Conservation (phyloP, 2,329 filamentous ascomycete genomes). For the Fusarium azukiicola region DNA sequence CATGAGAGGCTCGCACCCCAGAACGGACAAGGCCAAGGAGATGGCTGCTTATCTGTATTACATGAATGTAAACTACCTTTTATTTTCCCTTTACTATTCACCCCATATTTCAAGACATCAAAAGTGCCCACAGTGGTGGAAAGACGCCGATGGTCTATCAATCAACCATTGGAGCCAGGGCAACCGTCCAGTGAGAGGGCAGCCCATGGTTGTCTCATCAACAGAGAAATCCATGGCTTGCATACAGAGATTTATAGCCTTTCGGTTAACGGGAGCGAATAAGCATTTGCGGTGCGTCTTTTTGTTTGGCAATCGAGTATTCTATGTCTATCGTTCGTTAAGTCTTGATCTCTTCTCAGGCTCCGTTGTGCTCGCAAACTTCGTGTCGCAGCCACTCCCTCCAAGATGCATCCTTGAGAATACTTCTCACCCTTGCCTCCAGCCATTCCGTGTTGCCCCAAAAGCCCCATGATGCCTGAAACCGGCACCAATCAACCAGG, state of each 20-base stretch:
- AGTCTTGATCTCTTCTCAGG: background rate
- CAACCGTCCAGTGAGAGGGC: no score
- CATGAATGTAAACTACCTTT: background rate
- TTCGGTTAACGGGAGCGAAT: no score
- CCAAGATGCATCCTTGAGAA: constrained; percentile 70
- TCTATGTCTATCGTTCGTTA: background rate
- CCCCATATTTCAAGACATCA: no score
- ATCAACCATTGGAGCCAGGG: no score
- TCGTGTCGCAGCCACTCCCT: constrained; percentile 65
- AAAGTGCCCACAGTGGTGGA: no score
- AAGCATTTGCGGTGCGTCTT: background rate
- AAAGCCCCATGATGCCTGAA: constrained; percentile 81
- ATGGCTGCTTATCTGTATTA: background rate
- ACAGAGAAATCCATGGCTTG: background rate
- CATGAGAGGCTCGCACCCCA: background rate
- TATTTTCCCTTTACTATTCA: background rate
- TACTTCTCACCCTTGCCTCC: constrained; percentile 73
- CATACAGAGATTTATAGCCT: no score
- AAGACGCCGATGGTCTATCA: no score
- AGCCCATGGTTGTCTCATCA: no score
- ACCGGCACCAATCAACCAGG: constrained; percentile 83
- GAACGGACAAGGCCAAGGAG: background rate
- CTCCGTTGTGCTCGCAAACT: background rate
- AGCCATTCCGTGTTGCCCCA: constrained; percentile 81
- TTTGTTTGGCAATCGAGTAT: background rate